phyloP scores from a whole-genome alignment of 257 asterid species.

The Fraxinus americana region DNA sequence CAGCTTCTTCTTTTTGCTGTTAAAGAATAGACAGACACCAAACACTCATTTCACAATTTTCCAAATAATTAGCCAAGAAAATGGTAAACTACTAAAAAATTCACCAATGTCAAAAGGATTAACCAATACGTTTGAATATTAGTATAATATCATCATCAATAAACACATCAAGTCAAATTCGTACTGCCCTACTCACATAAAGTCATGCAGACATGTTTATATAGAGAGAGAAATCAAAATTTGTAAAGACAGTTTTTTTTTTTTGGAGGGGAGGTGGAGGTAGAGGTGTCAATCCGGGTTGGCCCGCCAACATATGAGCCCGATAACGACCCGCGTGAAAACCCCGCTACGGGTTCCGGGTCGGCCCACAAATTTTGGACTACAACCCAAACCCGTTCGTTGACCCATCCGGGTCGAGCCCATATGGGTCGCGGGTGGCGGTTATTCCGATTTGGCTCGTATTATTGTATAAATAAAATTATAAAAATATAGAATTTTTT shows the following conservation, averaged over 20 bases:
- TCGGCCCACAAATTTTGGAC: too few species aligned
- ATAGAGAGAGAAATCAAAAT: neutral
- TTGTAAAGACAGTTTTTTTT: neutral
- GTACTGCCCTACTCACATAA: neutral
- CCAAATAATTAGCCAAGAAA: neutral
- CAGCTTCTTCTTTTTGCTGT: neutral
- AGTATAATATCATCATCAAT: neutral
- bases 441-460: too few species aligned
- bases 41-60: conserved; percentile 21
- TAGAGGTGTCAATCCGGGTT: too few species aligned
- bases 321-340: too few species aligned
- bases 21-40: neutral
- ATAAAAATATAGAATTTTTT: too few species aligned
- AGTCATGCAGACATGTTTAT: neutral
- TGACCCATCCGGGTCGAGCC: too few species aligned
- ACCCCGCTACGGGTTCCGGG: too few species aligned
- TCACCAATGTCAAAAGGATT: neutral
- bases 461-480: too few species aligned
- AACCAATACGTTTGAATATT: conserved; percentile 7
- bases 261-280: too few species aligned
- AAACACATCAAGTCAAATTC: conserved; percentile 10
- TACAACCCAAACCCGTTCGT: too few species aligned
- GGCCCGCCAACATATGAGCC: too few species aligned
- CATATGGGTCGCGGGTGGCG: too few species aligned
- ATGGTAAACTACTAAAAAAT: neutral